phyloP scores from a whole-genome alignment of 345 rosid genomes.

The Leavenworthia alabamica region DNA sequence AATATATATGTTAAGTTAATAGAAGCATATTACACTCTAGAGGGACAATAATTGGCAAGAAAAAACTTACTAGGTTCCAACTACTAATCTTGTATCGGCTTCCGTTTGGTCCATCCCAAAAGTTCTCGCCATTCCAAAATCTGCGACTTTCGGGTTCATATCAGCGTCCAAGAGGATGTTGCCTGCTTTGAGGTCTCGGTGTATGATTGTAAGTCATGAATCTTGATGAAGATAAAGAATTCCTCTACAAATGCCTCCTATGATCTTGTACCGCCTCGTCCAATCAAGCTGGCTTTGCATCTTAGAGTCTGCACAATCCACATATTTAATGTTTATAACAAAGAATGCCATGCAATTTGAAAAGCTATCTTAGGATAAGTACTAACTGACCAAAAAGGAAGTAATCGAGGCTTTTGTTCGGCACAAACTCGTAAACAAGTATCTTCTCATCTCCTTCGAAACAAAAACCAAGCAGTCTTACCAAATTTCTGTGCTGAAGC shows the following conservation, averaged over 20 bases:
- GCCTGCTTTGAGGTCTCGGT: too few species aligned
- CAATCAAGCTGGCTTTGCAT: conserved; percentile 23
- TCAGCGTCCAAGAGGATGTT: too few species aligned
- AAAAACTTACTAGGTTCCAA: conserved; percentile 41
- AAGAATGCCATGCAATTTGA: too few species aligned
- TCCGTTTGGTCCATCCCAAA: conserved; percentile 29
- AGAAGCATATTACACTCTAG: too few species aligned
- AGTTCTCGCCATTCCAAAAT: conserved; percentile 40
- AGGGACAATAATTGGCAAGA: too few species aligned
- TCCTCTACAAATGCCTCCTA: conserved; percentile 39
- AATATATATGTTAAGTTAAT: neutral
- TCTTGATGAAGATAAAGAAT: conserved; percentile 37
- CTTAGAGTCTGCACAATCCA: conserved; percentile 1
- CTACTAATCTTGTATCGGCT: conserved; percentile 34
- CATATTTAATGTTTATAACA: too few species aligned
- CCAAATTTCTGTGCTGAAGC: too few species aligned
- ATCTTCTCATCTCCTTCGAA: too few species aligned
- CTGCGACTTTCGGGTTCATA: conserved; percentile 34
- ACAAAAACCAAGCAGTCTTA: too few species aligned
- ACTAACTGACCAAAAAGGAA: conserved; percentile 10
- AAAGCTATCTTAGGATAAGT: too few species aligned
- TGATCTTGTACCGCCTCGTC: conserved; percentile 25
- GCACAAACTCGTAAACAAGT: too few species aligned
- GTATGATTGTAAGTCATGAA: conserved; percentile 28
- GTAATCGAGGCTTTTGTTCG: too few species aligned